Evolutionary conservation across 2,329 filamentous ascomycete species (phyloP).

Genomic region (Stachybotrys echinatus): DNA sequence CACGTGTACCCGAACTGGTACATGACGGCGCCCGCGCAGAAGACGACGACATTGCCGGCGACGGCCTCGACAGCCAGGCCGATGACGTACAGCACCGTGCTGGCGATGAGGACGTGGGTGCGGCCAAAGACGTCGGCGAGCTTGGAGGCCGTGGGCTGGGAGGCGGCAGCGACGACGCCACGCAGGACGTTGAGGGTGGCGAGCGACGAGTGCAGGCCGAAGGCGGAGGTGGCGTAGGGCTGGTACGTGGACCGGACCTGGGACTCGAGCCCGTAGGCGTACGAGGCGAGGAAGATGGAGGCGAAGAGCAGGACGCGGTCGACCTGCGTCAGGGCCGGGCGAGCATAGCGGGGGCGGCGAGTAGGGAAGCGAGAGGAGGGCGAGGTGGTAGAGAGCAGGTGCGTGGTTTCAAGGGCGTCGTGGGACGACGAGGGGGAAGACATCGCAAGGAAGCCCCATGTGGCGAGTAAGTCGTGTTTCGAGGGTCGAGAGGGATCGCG

Average conservation of each 20-base stretch:
- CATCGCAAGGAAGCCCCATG: too few relatives aligned
- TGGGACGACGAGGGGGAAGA: not conserved
- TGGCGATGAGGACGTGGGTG: slow-evolving; percentile 50
- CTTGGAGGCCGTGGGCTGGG: slow-evolving; percentile 54
- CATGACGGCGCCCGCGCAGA: slow-evolving; percentile 47
- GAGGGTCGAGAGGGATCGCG: not conserved
- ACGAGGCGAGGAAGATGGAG: slow-evolving; percentile 54
- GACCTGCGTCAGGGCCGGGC: slow-evolving; percentile 4
- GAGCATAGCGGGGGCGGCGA: slow-evolving; percentile 1
- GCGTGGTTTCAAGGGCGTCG: not conserved
- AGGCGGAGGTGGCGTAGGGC: slow-evolving; percentile 48
- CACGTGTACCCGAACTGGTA: slow-evolving; percentile 56
- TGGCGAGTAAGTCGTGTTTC: not conserved
- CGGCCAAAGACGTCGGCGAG: slow-evolving; percentile 60
- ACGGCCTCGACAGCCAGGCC: slow-evolving; percentile 50
- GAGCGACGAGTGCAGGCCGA: slow-evolving; percentile 47
- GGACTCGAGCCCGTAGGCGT: slow-evolving; percentile 54
- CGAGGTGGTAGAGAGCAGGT: not conserved
- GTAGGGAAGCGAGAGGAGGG: not conserved
- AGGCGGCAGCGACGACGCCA: slow-evolving; percentile 54
- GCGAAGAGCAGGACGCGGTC: slow-evolving; percentile 49
- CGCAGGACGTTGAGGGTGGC: slow-evolving; percentile 55
- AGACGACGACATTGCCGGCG: slow-evolving; percentile 40
- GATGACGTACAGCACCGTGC: slow-evolving; percentile 49
- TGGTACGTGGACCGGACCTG: slow-evolving; percentile 47